These are phyloP conservation scores for Ophiostoma tasmaniense DNA, from an alignment of 2,329 filamentous ascomycete species.

Conservation along the genomic window DNA sequence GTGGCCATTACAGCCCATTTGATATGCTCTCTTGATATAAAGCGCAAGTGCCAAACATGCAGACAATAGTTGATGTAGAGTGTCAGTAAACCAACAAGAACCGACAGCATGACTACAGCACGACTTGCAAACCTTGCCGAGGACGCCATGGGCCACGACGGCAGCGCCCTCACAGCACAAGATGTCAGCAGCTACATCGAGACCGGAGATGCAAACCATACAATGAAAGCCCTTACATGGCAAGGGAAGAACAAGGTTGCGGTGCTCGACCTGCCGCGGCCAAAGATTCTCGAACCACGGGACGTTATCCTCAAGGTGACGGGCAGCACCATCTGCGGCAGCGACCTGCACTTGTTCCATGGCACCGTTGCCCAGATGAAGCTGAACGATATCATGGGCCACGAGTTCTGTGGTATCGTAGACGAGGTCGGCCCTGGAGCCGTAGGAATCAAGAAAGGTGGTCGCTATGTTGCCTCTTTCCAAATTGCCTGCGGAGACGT, in stretches of 20 bases:
- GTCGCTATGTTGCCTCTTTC: constrained; percentile 75
- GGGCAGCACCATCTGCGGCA: constrained; percentile 50
- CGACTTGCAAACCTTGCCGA: constrained; percentile 6
- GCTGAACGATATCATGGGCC: constrained; percentile 59
- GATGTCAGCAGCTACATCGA: constrained; percentile 56
- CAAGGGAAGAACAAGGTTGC: constrained; percentile 72
- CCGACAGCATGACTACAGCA: constrained; percentile 5
- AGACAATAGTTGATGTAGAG: not conserved
- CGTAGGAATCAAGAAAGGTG: constrained; percentile 47
- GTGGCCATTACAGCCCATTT: not conserved
- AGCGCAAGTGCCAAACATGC: not conserved
- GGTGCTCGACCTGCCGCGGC: constrained; percentile 61
- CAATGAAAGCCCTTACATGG: constrained; percentile 77
- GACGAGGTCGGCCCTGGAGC: constrained; percentile 48
- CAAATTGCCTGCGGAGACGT: constrained; percentile 62
- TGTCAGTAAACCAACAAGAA: too few species aligned
- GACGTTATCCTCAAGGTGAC: constrained; percentile 78
- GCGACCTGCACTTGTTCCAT: constrained; percentile 50
- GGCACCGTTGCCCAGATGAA: constrained; percentile 48
- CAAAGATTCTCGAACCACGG: constrained; percentile 60
- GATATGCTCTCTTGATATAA: not conserved
- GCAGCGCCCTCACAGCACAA: constrained; percentile 44
- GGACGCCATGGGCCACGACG: constrained; percentile 6
- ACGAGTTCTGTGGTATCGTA: constrained; percentile 51
- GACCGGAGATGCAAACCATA: constrained; percentile 41